Base-by-base conservation (phyloP, 352 stramenopile genomes). In the Pythium angustatum region DNA sequence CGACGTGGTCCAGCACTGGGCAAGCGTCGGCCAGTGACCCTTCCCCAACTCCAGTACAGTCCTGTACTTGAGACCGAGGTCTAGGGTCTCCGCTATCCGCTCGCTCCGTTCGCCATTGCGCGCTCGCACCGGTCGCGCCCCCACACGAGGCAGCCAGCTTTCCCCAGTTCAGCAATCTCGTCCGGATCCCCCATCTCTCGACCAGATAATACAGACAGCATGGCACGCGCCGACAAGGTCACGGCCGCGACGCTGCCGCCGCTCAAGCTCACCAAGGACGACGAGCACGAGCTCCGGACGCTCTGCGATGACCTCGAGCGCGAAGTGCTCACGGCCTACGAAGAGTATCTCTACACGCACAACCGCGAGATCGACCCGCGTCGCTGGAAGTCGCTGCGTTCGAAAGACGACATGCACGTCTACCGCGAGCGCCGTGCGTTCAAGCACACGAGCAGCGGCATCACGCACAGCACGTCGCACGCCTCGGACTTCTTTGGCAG, bases 321-420 rank as follows among this genome's bases (percentile, higher is more conserved):
- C 36, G 75, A 83, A 44, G 68, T 74, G 52, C 40, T 83, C 40
- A 24, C 43, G 19, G 58, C 73, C 21, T 85, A 85, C 58, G 77
- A 85, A 38, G 66, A 74, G 7, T 82, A 72, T 24, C 40, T 74
- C 12, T 77, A 76, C 68, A 34, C 5, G 8, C 36, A 66, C 36
- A 53, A 64, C 10, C 70, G 66, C 14, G 55, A 63, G 17, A 65
- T 85, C n/a, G 66, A 80, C 52, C 44, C 22, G 24, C 52, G 66
- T 11, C 70, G 68, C 5, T 85, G 75, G 77, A 83, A 83, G 55
- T 53, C 71, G 33, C 33, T 67, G 26, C 40, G 43, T 2, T 43
- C 50, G 15, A 56, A 67, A 36, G 59, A 60, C 40, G 50, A 58
- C 41, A 63, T 83, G 34, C 49, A 72, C 22, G 74, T 83, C 21